phyloP scores from a whole-genome alignment of 2,329 filamentous ascomycete genomes.

The Colletotrichum tabaci region DNA sequence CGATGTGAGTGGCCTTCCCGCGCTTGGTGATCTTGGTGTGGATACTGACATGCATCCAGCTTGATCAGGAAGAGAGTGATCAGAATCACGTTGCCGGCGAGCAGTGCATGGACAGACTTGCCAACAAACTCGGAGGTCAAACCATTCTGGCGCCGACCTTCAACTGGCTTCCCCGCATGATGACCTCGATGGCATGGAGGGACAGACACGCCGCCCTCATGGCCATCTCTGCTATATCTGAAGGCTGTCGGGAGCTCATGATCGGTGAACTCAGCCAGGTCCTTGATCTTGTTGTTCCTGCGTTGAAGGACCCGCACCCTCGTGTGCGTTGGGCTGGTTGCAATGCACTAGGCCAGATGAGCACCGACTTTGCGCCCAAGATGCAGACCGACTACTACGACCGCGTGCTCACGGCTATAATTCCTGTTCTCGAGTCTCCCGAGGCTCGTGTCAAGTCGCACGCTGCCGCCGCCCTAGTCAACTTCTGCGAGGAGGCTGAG shows the following conservation, averaged over 20 bases:
- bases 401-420: conserved; percentile 88
- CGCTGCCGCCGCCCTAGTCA: conserved; percentile 96
- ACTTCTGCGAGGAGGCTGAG: conserved; percentile 99
- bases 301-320: conserved; percentile 89
- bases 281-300: conserved; percentile 92
- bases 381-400: conserved; percentile 98
- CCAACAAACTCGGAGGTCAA: conserved; percentile 96
- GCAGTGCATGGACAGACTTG: conserved; percentile 97
- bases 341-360: conserved; percentile 99
- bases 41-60: conserved; percentile 62
- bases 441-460: conserved; percentile 97
- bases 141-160: conserved; percentile 95
- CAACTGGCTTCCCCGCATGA: conserved; percentile 97
- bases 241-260: conserved; percentile 97
- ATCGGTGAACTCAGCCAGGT: conserved; percentile 94
- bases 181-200: conserved; percentile 93
- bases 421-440: conserved; percentile 89
- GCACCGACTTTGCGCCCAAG: conserved; percentile 96
- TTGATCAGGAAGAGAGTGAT: conserved; percentile 96
- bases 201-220: conserved; percentile 97
- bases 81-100: conserved; percentile 98
- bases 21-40: not conserved
- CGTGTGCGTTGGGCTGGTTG: conserved; percentile 97
- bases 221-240: conserved; percentile 98
- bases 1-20: conserved; percentile 74